phyloP scores from a whole-genome alignment of 495 filamentous ascomycete genomes.

The Penicillium parvum region DNA sequence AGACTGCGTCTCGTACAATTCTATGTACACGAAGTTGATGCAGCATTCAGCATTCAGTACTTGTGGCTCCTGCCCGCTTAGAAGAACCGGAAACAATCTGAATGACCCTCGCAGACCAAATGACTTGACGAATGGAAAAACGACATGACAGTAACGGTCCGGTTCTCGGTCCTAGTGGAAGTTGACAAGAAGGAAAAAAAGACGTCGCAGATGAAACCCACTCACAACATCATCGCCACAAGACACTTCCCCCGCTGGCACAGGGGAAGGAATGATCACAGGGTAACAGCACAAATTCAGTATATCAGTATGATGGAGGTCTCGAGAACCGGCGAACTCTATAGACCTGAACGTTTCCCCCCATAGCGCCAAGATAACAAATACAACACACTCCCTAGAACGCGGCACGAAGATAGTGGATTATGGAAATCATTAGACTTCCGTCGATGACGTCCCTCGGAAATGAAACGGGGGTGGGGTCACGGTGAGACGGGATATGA shows the following conservation, averaged over 20 bases:
- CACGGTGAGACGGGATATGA: constrained; percentile 10
- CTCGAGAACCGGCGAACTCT: constrained; percentile 30
- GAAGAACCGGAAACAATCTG: too few species aligned
- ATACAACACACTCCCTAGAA: constrained; percentile 36
- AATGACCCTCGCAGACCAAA: too few species aligned
- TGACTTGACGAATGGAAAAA: constrained; percentile 1
- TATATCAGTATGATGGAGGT: constrained; percentile 32
- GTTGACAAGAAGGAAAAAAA: constrained; percentile 14
- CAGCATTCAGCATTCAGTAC: too few species aligned
- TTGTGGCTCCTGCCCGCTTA: too few species aligned
- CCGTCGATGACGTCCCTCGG: constrained; percentile 28
- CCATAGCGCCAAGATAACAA: constrained; percentile 40
- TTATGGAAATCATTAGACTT: constrained; percentile 40
- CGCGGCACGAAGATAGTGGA: constrained; percentile 34
- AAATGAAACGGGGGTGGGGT: constrained; percentile 14
- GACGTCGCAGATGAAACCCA: constrained; percentile 4
- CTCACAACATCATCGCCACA: constrained; percentile 4
- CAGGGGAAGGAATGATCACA: neutral
- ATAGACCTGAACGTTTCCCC: constrained; percentile 38
- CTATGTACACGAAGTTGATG: neutral
- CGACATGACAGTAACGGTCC: constrained; percentile 20
- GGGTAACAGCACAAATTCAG: constrained; percentile 17
- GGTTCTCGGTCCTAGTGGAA: constrained; percentile 16
- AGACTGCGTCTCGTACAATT: neutral
- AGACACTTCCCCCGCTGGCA: neutral